Evolutionary conservation across 1,139 yeast species (phyloP).

Genomic region (Arxiozyma telluris): DNA sequence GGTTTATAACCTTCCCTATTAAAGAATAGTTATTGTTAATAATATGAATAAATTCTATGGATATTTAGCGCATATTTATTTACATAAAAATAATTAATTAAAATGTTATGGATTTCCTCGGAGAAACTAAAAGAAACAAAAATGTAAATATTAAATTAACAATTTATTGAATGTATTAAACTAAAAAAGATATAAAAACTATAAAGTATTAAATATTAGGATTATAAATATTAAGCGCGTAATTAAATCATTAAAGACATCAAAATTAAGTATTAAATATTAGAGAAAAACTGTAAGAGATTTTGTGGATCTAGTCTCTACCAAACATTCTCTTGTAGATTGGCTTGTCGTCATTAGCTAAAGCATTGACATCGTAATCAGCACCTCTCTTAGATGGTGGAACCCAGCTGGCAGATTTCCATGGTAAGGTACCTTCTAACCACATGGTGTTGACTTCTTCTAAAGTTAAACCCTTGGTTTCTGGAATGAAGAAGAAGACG

Average conservation of each 20-base stretch:
- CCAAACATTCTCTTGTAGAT: conserved; percentile 13
- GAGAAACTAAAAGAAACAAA: background rate
- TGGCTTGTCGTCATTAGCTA: conserved; percentile 9
- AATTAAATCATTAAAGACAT: background rate
- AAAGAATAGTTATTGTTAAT: no score
- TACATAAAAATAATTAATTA: no score
- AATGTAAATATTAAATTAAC: background rate
- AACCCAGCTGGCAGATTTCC: conserved; percentile 33
- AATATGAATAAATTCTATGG: no score
- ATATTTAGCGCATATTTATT: no score
- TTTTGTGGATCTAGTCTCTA: background rate
- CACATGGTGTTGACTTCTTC: conserved; percentile 62
- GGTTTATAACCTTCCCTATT: no score
- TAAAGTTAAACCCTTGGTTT: conserved; percentile 58
- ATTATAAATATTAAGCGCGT: background rate
- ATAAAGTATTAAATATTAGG: background rate
- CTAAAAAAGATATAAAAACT: no score
- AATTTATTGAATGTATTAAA: no score
- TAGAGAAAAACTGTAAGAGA: background rate
- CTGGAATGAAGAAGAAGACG: conserved; percentile 55
- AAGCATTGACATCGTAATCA: conserved; percentile 11
- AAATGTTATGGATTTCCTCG: no score
- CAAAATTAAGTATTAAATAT: background rate
- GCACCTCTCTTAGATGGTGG: conserved; percentile 28
- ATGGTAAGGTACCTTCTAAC: conserved; percentile 33